Conservation (phyloP, 495 filamentous ascomycete genomes). For the Neurospora terricola region DNA sequence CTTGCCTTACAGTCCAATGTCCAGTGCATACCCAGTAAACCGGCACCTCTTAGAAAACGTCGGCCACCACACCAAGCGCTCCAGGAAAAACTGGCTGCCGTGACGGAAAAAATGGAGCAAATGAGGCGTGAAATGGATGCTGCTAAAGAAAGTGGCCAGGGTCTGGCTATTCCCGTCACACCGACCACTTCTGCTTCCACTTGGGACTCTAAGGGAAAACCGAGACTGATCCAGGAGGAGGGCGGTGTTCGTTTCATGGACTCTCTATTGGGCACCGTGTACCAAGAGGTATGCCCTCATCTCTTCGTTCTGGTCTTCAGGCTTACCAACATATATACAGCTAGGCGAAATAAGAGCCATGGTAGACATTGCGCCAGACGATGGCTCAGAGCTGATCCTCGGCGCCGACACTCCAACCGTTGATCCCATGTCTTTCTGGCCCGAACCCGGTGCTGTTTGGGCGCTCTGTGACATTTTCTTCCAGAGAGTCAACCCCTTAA, state of each 20-base stretch:
- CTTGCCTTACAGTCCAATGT: constrained; percentile 27
- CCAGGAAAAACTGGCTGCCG: constrained; percentile 31
- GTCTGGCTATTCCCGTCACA: not conserved
- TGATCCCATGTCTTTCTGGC: constrained; percentile 43
- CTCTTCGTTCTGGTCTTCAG: not conserved
- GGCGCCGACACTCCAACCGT: constrained; percentile 16
- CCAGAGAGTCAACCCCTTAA: constrained; percentile 57
- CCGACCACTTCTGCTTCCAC: not conserved
- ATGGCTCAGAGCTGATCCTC: constrained; percentile 29
- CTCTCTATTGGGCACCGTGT: constrained; percentile 30
- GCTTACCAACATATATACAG: constrained; percentile 11
- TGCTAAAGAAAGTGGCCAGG: not conserved
- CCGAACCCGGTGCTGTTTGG: constrained; percentile 53
- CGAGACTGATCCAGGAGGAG: constrained; percentile 30
- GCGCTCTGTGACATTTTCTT: constrained; percentile 61
- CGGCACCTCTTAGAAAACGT: constrained; percentile 38
- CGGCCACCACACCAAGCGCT: constrained; percentile 38
- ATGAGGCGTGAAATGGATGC: not conserved
- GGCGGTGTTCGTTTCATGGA: constrained; percentile 38
- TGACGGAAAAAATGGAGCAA: not conserved
- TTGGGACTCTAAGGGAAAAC: constrained; percentile 27
- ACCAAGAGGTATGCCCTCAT: constrained; percentile 30
- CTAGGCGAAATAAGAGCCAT: constrained; percentile 39
- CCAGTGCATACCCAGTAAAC: constrained; percentile 37
- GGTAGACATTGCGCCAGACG: constrained; percentile 31